phyloP scores from a whole-genome alignment of 2,329 filamentous ascomycete species.

The Epichloe typhina region DNA sequence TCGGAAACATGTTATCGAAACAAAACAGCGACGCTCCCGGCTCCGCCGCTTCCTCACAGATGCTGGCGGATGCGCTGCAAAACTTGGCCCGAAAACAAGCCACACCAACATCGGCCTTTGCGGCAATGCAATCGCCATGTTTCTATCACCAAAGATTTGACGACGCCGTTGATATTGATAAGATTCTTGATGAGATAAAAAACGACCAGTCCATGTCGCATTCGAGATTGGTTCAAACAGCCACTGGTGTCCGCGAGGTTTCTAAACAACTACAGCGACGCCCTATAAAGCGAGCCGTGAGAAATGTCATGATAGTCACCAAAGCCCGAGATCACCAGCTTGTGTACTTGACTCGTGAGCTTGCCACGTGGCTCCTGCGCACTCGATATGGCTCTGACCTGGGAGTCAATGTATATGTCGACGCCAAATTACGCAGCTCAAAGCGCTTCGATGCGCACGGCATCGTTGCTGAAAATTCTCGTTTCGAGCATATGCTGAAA shows the following conservation, averaged over 20 bases:
- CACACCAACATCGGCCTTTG: conserved; percentile 32
- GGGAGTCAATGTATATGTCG: conserved; percentile 97
- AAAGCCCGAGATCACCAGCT: conserved; percentile 93
- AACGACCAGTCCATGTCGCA: conserved; percentile 85
- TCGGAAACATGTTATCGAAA: conserved; percentile 45
- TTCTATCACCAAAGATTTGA: conserved; percentile 98
- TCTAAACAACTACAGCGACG: conserved; percentile 87
- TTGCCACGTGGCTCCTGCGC: conserved; percentile 74
- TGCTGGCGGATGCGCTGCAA: conserved; percentile 48
- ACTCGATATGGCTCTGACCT: conserved; percentile 80
- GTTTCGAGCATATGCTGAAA: conserved; percentile 71
- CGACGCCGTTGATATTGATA: conserved; percentile 87
- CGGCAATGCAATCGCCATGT: conserved; percentile 73
- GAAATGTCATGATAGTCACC: conserved; percentile 95
- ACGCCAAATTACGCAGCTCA: conserved; percentile 79
- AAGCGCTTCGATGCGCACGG: conserved; percentile 72
- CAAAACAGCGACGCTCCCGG: conserved; percentile 25
- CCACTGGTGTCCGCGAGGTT: conserved; percentile 87
- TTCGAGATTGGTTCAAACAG: conserved; percentile 86
- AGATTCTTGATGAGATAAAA: conserved; percentile 87
- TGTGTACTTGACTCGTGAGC: conserved; percentile 75
- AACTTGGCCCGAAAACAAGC: conserved; percentile 33
- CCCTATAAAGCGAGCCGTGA: conserved; percentile 82
- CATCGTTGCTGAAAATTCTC: conserved; percentile 59
- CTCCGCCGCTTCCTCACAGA: conserved; percentile 40